Evolutionary conservation across 352 stramenopile species (phyloP).

Genomic region (Phytopythium mirpurense): DNA sequence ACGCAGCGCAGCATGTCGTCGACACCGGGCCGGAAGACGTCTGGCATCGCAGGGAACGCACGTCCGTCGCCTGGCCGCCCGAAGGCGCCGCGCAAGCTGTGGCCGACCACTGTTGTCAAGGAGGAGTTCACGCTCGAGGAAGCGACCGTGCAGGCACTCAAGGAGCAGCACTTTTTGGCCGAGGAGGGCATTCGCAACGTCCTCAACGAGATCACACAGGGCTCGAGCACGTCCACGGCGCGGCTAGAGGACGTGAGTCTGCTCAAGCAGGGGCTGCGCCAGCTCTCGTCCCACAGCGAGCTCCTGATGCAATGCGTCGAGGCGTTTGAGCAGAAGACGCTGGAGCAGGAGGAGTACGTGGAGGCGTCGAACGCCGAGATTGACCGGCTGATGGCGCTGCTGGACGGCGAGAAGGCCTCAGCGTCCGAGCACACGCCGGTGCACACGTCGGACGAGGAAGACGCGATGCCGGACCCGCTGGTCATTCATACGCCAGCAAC

Average conservation of each 20-base stretch:
- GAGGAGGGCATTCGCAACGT: slow-evolving; percentile 60
- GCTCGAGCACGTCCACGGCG: slow-evolving; percentile 16
- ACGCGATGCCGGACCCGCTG: neutral
- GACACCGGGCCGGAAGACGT: slow-evolving; percentile 1
- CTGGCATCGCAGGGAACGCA: slow-evolving; percentile 1
- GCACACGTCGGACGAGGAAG: neutral
- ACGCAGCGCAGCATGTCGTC: slow-evolving; percentile 9
- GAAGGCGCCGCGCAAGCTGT: slow-evolving; percentile 30
- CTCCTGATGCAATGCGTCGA: slow-evolving; percentile 45
- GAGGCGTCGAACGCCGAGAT: slow-evolving; percentile 38
- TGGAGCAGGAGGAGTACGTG: slow-evolving; percentile 41
- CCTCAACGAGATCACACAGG: slow-evolving; percentile 34
- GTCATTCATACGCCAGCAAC: slow-evolving; percentile 3
- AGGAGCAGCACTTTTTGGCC: slow-evolving; percentile 57
- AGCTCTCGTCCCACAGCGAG: slow-evolving; percentile 36
- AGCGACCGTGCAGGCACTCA: slow-evolving; percentile 45
- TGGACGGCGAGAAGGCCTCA: slow-evolving; percentile 18
- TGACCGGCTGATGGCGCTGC: slow-evolving; percentile 29
- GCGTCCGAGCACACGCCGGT: slow-evolving; percentile 9
- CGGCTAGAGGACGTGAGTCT: slow-evolving; percentile 49
- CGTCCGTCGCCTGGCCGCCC: slow-evolving; percentile 9
- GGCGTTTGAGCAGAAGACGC: slow-evolving; percentile 33
- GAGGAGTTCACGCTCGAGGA: slow-evolving; percentile 42
- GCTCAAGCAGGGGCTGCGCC: slow-evolving; percentile 36
- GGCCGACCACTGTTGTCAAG: slow-evolving; percentile 27